Conservation (phyloP, 2,329 filamentous ascomycete genomes). For the Aspergillus persii region DNA sequence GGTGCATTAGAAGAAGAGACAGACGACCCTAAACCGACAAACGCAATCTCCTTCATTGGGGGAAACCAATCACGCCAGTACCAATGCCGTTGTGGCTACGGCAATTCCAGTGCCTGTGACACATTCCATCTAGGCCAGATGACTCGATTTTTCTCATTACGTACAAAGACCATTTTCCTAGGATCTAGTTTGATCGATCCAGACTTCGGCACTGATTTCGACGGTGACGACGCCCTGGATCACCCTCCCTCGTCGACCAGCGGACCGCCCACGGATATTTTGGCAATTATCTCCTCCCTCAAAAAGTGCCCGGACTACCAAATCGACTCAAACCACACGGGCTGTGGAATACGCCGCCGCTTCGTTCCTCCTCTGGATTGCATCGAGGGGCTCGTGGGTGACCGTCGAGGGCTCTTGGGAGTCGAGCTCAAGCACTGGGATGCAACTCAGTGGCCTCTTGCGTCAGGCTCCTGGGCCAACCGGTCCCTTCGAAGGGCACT, state of each 20-base stretch:
- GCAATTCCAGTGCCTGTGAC: slow-evolving; percentile 44
- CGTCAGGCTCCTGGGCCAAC: slow-evolving; percentile 23
- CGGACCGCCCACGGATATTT: slow-evolving; percentile 29
- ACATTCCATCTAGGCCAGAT: slow-evolving; percentile 47
- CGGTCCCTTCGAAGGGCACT: slow-evolving; percentile 15
- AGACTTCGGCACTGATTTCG: slow-evolving; percentile 23
- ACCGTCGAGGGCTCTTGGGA: slow-evolving; percentile 32
- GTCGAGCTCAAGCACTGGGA: slow-evolving; percentile 19
- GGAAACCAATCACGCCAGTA: slow-evolving; percentile 24
- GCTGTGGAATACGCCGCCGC: slow-evolving; percentile 43
- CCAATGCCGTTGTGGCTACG: slow-evolving; percentile 43
- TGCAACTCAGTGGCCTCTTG: slow-evolving; percentile 11
- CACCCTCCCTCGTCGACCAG: background rate
- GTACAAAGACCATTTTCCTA: slow-evolving; percentile 42
- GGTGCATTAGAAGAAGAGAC: slow-evolving; percentile 38
- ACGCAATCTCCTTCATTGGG: slow-evolving; percentile 11
- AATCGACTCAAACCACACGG: slow-evolving; percentile 40
- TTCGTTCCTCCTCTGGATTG: slow-evolving; percentile 39
- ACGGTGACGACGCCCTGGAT: slow-evolving; percentile 9
- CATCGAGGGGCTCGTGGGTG: slow-evolving; percentile 36
- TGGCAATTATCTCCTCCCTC: slow-evolving; percentile 35
- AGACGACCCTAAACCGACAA: slow-evolving; percentile 14
- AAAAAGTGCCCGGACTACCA: slow-evolving; percentile 45
- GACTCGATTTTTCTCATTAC: slow-evolving; percentile 41
- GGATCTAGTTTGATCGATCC: slow-evolving; percentile 40